Conservation (phyloP, 2,329 filamentous ascomycete genomes). For the Fusarium goolgardi region DNA sequence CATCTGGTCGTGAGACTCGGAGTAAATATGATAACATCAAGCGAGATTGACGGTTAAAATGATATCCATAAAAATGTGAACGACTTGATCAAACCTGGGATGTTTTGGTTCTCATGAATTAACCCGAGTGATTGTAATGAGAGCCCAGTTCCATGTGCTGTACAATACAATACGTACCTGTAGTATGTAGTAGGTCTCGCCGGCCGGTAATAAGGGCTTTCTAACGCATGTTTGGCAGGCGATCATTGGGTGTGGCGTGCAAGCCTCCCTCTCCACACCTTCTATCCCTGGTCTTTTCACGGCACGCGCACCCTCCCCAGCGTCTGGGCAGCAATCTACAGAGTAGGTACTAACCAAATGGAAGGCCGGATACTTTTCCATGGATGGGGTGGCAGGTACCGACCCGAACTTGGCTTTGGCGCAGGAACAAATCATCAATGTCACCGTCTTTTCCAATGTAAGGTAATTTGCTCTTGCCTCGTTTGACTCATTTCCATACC, state of each 20-base stretch:
- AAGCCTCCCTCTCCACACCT: slow-evolving; percentile 24
- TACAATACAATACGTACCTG: neutral
- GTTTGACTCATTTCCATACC: slow-evolving; percentile 39
- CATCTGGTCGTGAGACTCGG: neutral
- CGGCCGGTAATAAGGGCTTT: slow-evolving; percentile 4
- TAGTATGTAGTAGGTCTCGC: neutral
- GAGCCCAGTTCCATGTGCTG: neutral
- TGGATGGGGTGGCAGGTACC: slow-evolving; percentile 38
- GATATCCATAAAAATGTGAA: neutral
- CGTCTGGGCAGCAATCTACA: neutral
- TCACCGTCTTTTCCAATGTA: slow-evolving; percentile 40
- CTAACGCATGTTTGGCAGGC: neutral
- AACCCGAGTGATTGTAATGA: neutral
- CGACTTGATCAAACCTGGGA: neutral
- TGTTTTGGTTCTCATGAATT: neutral
- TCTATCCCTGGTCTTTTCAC: slow-evolving; percentile 21
- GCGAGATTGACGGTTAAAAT: neutral
- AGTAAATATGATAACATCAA: neutral
- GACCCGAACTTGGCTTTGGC: slow-evolving; percentile 34
- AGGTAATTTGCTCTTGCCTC: slow-evolving; percentile 30
- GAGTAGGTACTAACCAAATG: neutral
- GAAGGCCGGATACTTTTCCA: slow-evolving; percentile 20
- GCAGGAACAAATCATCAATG: slow-evolving; percentile 43
- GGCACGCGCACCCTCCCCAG: slow-evolving; percentile 33
- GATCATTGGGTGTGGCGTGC: slow-evolving; percentile 3